These are phyloP conservation scores for Scheffersomyces cryptocercus DNA, from an alignment of 1,139 yeast species.

Conservation along the genomic window DNA sequence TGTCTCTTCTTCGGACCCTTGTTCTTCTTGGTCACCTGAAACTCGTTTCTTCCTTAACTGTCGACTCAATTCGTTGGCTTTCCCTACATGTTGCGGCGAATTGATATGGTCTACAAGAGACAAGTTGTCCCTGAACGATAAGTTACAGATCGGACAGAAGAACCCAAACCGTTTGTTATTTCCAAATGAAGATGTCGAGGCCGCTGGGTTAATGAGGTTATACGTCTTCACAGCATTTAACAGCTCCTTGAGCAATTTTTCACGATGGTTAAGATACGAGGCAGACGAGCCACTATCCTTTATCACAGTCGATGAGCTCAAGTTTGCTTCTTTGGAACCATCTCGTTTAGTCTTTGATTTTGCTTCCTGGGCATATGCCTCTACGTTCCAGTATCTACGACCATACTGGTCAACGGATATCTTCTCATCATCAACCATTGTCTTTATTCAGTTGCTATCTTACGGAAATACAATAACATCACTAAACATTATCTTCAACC, in stretches of 20 bases:
- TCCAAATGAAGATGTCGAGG: slow-evolving; percentile 19
- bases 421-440: slow-evolving; percentile 5
- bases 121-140: slow-evolving; percentile 79
- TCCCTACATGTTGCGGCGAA: slow-evolving; percentile 57
- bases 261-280: slow-evolving; percentile 31
- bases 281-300: slow-evolving; percentile 24
- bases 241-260: slow-evolving; percentile 31
- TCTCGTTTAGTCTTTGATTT: slow-evolving; percentile 16
- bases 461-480: no score
- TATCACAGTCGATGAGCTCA: slow-evolving; percentile 1
- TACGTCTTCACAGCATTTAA: slow-evolving; percentile 35
- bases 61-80: slow-evolving; percentile 16
- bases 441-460: background rate
- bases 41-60: slow-evolving; percentile 12
- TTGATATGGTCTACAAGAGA: slow-evolving; percentile 83
- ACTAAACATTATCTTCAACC: slow-evolving; percentile 12
- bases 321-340: background rate
- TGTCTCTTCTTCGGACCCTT: slow-evolving; percentile 31
- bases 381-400: slow-evolving; percentile 68
- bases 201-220: slow-evolving; percentile 33
- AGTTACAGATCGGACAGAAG: slow-evolving; percentile 75
- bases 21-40: slow-evolving; percentile 26
- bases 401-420: slow-evolving; percentile 54
- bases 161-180: slow-evolving; percentile 74
- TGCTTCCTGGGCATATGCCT: slow-evolving; percentile 58